Evolutionary conservation across 2,329 filamentous ascomycete genomes (phyloP), one percentile per base, ranked within the genome.

Genomic region (Ampelomyces quisqualis): DNA sequence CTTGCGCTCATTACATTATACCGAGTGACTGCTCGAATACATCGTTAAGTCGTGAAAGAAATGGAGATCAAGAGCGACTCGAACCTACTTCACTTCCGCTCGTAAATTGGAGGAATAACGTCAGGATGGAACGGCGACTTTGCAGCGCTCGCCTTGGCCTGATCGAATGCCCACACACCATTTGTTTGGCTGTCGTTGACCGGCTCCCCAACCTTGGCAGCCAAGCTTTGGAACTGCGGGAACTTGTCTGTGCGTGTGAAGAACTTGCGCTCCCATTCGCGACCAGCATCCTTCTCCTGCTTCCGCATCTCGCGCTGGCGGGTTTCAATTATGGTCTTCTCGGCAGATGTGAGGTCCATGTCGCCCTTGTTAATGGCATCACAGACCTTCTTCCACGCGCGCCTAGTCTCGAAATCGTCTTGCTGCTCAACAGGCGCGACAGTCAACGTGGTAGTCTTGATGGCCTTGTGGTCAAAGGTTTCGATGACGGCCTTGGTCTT

Each of bases 321-420:
- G 55, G 89, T 88, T 70, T 97, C 93, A 51, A 97, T 95, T 69
- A 88, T 88, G 42, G 80, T 79, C 76, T 97, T 97, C 65, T 95
- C 88, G 10, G 72, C 63, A 2, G 82, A 82, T 1, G 89, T 88
- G 4, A 79, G 73, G 55, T 95, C 88, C 79, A 96, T 88, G 67
- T 96, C 88, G 43, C 89, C 87, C 53, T 78, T 81, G 41, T 81
- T 77, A 57, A 97, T 93, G 32, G 84, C 89, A 20, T 80, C 79
- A 1, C 88, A 88, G 18, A 97, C 91, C 60, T 87, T 88, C 49
- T 79, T 75, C 93, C 91, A 97, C 3, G 91, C 91, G 43, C 87
- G 81, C 32, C 91, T 82, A 10, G 87, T 89, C 72, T 97, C 91
- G 50, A 93, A 84, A 8, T 88, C 81, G 64, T 95, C 86, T 71